phyloP scores from a whole-genome alignment of 2,329 filamentous ascomycete species.

The Xylariaceae sp. region DNA sequence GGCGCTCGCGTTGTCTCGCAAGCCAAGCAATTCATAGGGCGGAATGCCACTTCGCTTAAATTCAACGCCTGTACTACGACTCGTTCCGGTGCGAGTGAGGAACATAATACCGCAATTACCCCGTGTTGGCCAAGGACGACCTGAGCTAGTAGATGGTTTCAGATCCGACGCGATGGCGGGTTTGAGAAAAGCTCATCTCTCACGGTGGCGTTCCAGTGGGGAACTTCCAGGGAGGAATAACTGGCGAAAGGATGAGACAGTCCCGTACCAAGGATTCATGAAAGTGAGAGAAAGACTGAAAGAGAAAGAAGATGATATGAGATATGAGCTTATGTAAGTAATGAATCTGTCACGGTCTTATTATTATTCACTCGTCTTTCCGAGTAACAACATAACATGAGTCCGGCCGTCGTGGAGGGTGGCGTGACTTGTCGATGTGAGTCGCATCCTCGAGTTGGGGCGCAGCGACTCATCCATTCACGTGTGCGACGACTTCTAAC shows the following conservation, averaged over 20 bases:
- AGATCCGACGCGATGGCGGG: background rate
- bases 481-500: no score
- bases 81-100: background rate
- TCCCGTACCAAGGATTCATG: background rate
- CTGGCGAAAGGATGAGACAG: background rate
- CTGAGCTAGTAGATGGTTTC: no score
- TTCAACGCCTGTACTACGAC: no score
- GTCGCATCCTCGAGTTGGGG: background rate
- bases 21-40: conserved; percentile 25
- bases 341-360: background rate
- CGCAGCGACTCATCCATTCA: background rate
- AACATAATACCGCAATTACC: background rate
- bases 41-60: background rate
- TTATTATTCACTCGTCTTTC: background rate
- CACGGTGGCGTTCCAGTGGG: background rate
- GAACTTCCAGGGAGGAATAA: background rate
- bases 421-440: background rate
- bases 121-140: background rate
- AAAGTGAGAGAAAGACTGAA: background rate
- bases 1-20: conserved; percentile 18
- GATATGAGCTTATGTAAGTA: conserved; percentile 3
- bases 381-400: background rate
- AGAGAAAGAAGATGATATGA: background rate
- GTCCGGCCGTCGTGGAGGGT: background rate
- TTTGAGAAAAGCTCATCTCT: background rate